Base-by-base conservation (phyloP, 202 grass and related monocot species). In the Miscanthus sacchariflorus region DNA sequence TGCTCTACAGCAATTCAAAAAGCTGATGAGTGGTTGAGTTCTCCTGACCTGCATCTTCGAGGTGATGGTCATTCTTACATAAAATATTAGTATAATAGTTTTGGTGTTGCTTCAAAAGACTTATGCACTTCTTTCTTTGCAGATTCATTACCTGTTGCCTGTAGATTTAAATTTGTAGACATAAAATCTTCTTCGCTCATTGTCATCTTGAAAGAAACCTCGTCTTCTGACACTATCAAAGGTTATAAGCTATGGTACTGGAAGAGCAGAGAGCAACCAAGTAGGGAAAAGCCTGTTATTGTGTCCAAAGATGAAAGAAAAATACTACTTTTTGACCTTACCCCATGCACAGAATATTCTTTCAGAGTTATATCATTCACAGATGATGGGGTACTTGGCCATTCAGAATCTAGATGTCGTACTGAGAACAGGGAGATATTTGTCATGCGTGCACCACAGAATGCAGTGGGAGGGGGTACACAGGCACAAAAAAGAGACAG, bases 181-280 rank as follows among this genome's bases (percentile, higher is more conserved):
- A 88, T 97, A 86, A 90, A 84, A 87, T 90, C 91, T 40, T 95
- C 91, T 70, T 97, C 97, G 42, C 38, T 99, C 67, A 83, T 93
- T 75, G 74, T 99, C 74, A 88, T 95, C 81, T 78, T 99, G 68
- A 97, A 92, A 77, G 93, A 99, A 91, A 95, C 75, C 21, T 77
- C 75, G 12, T 67, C 85, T 68, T 89, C 93, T 59, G 76, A 93
- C 76, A 76, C 39, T 38, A 88, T 99, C 13, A 91, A 92, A 85
- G 93, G 97, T 86, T 99, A 99, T 69, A 97, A 97, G 67, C 76
- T 99, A 84, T 99, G 97, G 97, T 90, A 95, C 72, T 97, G 94
- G 93, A 95, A 93, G 82, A 91, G 82, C 88, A 87, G 88, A 89
- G 94, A 90, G 80, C 84, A 91, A 89, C 85, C 87, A 76, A 90